Evolutionary conservation across 2,329 filamentous ascomycete genomes (phyloP), one percentile per base, ranked within the genome.

Genomic region (Alternaria brassicicola): DNA sequence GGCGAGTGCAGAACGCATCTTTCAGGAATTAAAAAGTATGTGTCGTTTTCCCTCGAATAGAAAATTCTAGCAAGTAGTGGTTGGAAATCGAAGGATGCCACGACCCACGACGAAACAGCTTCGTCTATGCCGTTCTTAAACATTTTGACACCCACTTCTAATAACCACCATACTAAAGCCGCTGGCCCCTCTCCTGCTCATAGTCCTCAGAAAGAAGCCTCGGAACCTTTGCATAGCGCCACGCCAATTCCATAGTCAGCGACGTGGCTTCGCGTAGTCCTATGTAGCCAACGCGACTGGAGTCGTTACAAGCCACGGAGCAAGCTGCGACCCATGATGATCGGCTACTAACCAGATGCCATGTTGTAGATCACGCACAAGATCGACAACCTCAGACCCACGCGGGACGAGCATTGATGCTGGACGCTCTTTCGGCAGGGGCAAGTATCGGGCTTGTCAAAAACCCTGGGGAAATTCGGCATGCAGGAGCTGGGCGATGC

Each of bases 371-470:
- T 31, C 30, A 31, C 4, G 9, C 9, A 15, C 43, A 10, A 46
- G 43, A 47, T 47, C 43, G 43, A 47, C 43, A 25, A 30, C 19
- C 28, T 47, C 43, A 47, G 43, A 47, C 43, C 43, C 28, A 10
- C 43, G 28, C 43, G 43, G 7, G 43, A 4, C 1, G 28, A 47
- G 33, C 39, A 42, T 26, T n/a, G 39, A 25, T 23, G 39, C 21
- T 25, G 13, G 21, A 42, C 39, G 31, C 12, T 33, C 13, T 15
- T 6, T 26, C 17, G 21, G 19, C 38, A 42, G 39, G 39, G 21
- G 23, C 21, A 25, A 4, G 23, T 25, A 26, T n/a, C 13, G 13
- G 3, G n/a, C n/a, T 42, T 42, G 39, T 42, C 39, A 42, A 42
- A n/a, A 38, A 12, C 17, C n/a, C n/a, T 26, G 21, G 39, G 13